Conservation (phyloP, 2,329 filamentous ascomycete genomes). For the Aspergillus novofumigatus region DNA sequence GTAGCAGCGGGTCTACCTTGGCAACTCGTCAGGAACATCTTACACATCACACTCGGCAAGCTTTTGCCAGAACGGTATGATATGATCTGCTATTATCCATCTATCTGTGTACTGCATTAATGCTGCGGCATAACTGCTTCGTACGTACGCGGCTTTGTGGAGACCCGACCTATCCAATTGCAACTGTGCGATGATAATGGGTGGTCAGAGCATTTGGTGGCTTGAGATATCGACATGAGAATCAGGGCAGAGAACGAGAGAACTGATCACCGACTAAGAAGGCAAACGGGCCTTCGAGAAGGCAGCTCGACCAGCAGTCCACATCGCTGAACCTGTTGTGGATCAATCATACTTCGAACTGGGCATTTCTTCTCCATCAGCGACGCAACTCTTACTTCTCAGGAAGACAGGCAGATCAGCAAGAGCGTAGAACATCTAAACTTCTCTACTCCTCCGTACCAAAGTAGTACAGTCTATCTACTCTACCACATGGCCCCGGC, state of each 20-base stretch:
- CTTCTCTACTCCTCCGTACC: neutral
- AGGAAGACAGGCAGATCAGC: neutral
- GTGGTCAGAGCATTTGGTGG: neutral
- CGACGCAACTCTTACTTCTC: no score
- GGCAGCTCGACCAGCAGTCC: neutral
- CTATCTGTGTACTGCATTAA: neutral
- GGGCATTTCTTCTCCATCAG: neutral
- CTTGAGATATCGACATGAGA: neutral
- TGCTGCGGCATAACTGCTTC: neutral
- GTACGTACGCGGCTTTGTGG: neutral
- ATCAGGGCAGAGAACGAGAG: no score
- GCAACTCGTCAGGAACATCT: slow-evolving; percentile 11
- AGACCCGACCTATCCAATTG: neutral
- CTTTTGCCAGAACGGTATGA: neutral
- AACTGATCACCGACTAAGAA: neutral
- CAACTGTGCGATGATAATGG: neutral
- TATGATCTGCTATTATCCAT: neutral
- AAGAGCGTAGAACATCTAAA: neutral
- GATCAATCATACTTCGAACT: neutral
- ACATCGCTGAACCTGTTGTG: neutral
- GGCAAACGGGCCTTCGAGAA: neutral
- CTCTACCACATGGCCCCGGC: slow-evolving; percentile 1
- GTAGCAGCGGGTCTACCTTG: slow-evolving; percentile 25
- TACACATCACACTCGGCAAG: neutral
- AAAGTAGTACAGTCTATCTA: neutral